A percentile compares a stretch with the other conserved stretches of the same genome.
These are phyloP conservation scores for Avena insularis DNA, from an alignment of 176 grass and related monocot genomes.

Conservation along the genomic window DNA sequence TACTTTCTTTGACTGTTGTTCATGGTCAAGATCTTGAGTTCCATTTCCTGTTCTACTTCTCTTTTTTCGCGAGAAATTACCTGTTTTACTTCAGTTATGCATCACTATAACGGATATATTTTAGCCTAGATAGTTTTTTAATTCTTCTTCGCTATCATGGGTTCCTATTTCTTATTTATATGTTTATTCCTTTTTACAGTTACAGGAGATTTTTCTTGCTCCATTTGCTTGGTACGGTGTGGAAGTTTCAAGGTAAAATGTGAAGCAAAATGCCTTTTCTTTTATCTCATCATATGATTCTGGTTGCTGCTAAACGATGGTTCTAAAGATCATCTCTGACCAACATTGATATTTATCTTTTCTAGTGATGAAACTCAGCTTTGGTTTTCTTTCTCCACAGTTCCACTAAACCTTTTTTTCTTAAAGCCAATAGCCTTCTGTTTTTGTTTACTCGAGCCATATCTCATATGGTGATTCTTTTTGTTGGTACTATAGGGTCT, in stretches of 20 bases:
- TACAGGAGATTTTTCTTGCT: constrained; percentile 92
- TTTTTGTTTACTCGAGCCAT: not conserved
- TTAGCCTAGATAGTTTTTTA: constrained; percentile 27
- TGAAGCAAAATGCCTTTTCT: constrained; percentile 13
- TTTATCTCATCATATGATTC: not conserved
- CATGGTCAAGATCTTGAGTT: constrained; percentile 16
- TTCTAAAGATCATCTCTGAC: not conserved
- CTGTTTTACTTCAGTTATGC: constrained; percentile 27
- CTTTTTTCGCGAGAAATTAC: constrained; percentile 1
- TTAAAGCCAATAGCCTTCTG: no score
- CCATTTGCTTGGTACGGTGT: constrained; percentile 85
- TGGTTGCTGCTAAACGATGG: not conserved
- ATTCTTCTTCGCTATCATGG: constrained; percentile 6
- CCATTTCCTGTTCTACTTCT: not conserved
- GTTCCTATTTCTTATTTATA: constrained; percentile 15
- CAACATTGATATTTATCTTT: constrained; percentile 2
- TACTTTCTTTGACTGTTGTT: constrained; percentile 21
- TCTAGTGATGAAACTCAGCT: not conserved
- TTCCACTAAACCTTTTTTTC: no score
- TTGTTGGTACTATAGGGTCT: constrained; percentile 61
- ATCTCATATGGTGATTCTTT: constrained; percentile 38
- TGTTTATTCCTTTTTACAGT: constrained; percentile 67
- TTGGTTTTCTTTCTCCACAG: not conserved
- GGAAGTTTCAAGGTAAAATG: constrained; percentile 90
- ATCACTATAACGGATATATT: not conserved